Evolutionary conservation across 2,329 filamentous ascomycete genomes (phyloP), one percentile per base, ranked within the genome.

Genomic region (Chrysosporium keratinophilum): DNA sequence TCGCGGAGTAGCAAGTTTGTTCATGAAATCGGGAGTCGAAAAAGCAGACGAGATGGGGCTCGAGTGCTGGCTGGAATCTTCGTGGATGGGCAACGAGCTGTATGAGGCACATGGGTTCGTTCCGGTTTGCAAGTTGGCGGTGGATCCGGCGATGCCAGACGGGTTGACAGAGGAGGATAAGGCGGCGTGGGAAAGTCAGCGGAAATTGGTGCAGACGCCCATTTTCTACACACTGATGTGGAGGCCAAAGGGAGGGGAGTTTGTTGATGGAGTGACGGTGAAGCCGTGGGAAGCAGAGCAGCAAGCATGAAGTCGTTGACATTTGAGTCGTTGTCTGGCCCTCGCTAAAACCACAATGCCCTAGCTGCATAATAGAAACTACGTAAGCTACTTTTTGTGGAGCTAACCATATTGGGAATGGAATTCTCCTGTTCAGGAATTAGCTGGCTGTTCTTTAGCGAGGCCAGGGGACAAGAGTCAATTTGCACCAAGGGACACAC

Each of bases 11-110:
- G 60, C 59, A 14, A 54, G 55, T 11, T 35, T 61, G 33, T 56
- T 66, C 20, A 54, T 65, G 5, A 9, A 57, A 33, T 67, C 63
- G 61, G 65, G 65, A 12, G 50, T 57, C 1, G 47, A 48, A 3
- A 60, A 57, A 40, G 64, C 62, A 6, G 63, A 66, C 55, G 52
- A 55, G 14, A 20, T 62, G 23, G 61, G 61, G 2, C 31, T 64
- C 7, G 58, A 58, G 50, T 45, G 41, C 12, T 63, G 57, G 45
- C 56, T 66, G 1, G 63, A 65, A 15, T 56, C 64, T 14, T 55
- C 56, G 3, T 34, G 47, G 31, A 33, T 50, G 23, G 59, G 54
- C 2, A 34, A 40, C 31, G 52, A 47, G 1, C 34, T 56, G n/a
- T 61, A 61, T 37, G 46, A 55, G 39, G 39, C 44, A 23, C 43